phyloP scores from a whole-genome alignment of 2,329 filamentous ascomycete genomes.

The Paecilomyces niveus region DNA sequence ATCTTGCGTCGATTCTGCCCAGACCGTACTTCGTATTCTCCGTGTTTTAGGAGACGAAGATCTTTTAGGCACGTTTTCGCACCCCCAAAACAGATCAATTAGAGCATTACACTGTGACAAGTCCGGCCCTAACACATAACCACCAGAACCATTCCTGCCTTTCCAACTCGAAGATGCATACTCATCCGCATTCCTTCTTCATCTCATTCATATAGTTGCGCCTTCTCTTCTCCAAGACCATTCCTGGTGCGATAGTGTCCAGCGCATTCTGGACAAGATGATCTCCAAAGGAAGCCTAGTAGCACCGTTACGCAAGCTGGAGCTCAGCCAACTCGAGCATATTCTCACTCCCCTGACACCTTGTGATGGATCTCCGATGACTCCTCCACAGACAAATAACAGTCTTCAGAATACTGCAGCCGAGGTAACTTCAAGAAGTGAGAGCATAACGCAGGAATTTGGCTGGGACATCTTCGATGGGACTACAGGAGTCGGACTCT shows the following conservation, averaged over 20 bases:
- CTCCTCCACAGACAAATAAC: neutral
- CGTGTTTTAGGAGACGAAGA: conserved; percentile 17
- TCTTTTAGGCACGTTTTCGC: conserved; percentile 9
- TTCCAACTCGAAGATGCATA: conserved; percentile 39
- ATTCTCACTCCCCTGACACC: conserved; percentile 30
- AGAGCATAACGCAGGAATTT: neutral
- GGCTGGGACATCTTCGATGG: neutral
- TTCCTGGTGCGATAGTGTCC: conserved; percentile 30
- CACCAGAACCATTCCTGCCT: conserved; percentile 29
- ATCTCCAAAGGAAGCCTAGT: conserved; percentile 32
- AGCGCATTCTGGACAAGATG: conserved; percentile 31
- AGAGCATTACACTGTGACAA: neutral
- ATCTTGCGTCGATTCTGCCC: conserved; percentile 18
- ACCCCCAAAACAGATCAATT: neutral
- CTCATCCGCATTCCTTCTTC: conserved; percentile 35
- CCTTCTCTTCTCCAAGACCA: conserved; percentile 29
- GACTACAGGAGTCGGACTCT: neutral
- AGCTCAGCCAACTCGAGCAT: conserved; percentile 32
- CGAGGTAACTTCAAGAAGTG: neutral
- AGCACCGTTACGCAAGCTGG: conserved; percentile 30
- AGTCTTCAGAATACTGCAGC: neutral
- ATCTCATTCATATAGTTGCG: conserved; percentile 24
- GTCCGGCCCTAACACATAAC: neutral
- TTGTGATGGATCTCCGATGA: conserved; percentile 5
- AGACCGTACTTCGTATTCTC: conserved; percentile 18